Conservation (phyloP, 768 basidiomycete genomes). For the Auriculariales sp. region DNA sequence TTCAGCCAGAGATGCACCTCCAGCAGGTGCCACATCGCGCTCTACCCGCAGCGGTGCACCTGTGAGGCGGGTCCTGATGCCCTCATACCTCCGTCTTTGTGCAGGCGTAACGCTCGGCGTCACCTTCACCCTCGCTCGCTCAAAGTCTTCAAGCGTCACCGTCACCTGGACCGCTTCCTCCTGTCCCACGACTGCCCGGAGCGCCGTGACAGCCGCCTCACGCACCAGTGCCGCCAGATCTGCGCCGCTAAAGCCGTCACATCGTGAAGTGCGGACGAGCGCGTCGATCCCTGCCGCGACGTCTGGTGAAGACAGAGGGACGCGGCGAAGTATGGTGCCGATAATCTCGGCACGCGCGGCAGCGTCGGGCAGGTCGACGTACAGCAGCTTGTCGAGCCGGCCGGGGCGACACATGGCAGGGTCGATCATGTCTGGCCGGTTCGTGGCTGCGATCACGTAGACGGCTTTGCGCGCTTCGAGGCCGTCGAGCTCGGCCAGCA, state of each 20-base stretch:
- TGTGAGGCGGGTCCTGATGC: constrained; percentile 67
- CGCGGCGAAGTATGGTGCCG: constrained; percentile 50
- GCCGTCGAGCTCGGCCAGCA: constrained; percentile 87
- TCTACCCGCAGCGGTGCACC: constrained; percentile 35
- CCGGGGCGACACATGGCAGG: constrained; percentile 97
- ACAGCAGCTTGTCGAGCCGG: constrained; percentile 83
- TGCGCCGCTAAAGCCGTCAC: constrained; percentile 86
- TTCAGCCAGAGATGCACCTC: too few relatives aligned
- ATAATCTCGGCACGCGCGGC: constrained; percentile 75
- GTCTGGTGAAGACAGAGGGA: constrained; percentile 36
- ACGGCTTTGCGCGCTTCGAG: constrained; percentile 76
- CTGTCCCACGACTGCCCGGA: constrained; percentile 31
- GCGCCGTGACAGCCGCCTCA: constrained; percentile 79
- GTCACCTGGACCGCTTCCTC: constrained; percentile 23
- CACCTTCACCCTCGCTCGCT: constrained; percentile 60
- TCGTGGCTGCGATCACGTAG: constrained; percentile 90
- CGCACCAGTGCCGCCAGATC: constrained; percentile 79
- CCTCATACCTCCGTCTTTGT: constrained; percentile 75
- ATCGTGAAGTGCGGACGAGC: constrained; percentile 39
- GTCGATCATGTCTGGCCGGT: constrained; percentile 93
- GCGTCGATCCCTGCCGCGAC: constrained; percentile 18
- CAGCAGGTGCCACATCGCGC: neutral
- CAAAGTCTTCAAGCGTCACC: constrained; percentile 58
- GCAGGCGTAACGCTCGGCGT: constrained; percentile 69
- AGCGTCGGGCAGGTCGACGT: constrained; percentile 71